A percentile compares a stretch with the other conserved stretches of the same genome.
Evolutionary conservation across 306 rosid species (phyloP).

Genomic region (Neltuma alba): DNA sequence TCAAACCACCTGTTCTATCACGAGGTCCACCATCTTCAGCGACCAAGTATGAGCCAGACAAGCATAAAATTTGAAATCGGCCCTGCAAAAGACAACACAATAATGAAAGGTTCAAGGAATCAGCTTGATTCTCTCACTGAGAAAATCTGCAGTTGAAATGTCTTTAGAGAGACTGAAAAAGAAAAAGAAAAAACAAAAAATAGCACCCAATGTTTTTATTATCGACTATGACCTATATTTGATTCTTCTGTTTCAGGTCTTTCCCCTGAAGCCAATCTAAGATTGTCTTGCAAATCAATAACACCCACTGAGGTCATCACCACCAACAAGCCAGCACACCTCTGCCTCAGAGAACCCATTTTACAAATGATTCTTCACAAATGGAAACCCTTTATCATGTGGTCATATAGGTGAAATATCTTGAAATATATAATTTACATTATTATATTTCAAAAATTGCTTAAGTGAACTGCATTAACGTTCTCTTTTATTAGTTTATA

Average conservation of each 20-base stretch:
- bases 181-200: too few species aligned
- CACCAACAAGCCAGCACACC: background rate
- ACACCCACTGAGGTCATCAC: background rate
- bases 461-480: background rate
- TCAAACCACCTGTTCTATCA: constrained; percentile 80
- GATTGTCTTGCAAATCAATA: background rate
- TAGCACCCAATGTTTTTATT: background rate
- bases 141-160: background rate
- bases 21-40: constrained; percentile 91
- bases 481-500: background rate
- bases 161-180: background rate
- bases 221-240: background rate
- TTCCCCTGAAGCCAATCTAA: background rate
- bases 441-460: background rate
- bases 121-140: background rate
- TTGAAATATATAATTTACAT: background rate
- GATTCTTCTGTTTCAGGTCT: background rate
- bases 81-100: constrained; percentile 54
- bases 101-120: background rate
- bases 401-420: background rate
- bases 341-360: background rate
- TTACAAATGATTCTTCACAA: background rate
- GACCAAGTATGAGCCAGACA: constrained; percentile 96
- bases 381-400: background rate
- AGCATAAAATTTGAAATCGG: constrained; percentile 83